Evolutionary conservation across 2,329 filamentous ascomycete species (phyloP), one percentile per base, ranked within the genome.

Genomic region (Apiospora koreana): DNA sequence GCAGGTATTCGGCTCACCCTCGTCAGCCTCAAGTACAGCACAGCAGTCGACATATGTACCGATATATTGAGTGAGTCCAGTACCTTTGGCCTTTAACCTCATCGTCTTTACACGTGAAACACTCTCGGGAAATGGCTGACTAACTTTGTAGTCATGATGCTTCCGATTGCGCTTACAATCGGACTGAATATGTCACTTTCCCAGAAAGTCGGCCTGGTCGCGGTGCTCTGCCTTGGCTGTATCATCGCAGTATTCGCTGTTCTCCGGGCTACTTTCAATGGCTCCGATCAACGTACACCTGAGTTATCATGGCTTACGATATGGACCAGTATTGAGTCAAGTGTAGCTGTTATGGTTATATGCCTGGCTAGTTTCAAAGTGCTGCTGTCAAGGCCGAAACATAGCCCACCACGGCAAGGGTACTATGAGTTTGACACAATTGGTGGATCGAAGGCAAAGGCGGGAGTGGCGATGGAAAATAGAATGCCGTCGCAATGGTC

Each of bases 271-370:
- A 25, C 9, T 2, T 16, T 68, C 31, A 68, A 42, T 68, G 45
- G 28, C 4, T 58, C 46, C 28, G 46, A 68, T 16, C 23, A 58
- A 41, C 31, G 28, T 31, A 58, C 14, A 18, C 67, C 46, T 8
- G 67, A 68, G 10, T 14, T 41, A 7, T 18, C 28, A 10, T 58
- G 67, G 46, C 35, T 68, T 21, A 41, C 67, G 14, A 14, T 68
- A 41, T 58, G 67, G 46, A 68, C 67, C 10, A 68, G 43, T 23
- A 58, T 58, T 4, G 48, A 68, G 48, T 62, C 48, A 1, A 58
- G 67, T n/a, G 41, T 62, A 12, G 35, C 46, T 9, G 46, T 62
- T 18, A 58, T 68, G 8, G 31, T 31, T 68, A n/a, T 25, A 3
- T 62, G 31, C 21, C 28, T 68, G 35, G 35, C 67, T 35, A 43